These are phyloP conservation scores for Pyrus bretschneideri DNA, from an alignment of 306 rosid species.

Conservation along the genomic window DNA sequence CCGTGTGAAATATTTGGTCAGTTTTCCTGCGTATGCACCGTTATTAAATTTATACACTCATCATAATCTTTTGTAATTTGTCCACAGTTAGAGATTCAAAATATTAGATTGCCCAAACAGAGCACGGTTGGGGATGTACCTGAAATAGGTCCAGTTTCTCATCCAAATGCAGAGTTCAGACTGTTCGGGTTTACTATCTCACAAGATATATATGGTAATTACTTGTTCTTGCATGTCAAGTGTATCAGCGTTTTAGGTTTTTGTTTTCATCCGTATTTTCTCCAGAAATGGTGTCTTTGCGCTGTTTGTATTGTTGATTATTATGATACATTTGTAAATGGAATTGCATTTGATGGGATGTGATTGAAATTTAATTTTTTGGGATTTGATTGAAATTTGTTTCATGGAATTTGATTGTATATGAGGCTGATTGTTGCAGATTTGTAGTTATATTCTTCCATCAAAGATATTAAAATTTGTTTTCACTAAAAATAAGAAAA, in stretches of 20 bases:
- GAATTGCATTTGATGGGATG: not conserved
- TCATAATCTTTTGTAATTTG: constrained; percentile 11
- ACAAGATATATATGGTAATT: constrained; percentile 81
- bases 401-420: not conserved
- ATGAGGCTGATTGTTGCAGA: not conserved
- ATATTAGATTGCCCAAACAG: constrained; percentile 66
- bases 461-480: too few species aligned
- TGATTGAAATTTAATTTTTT: not conserved
- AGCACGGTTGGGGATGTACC: constrained; percentile 64
- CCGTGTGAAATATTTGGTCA: constrained; percentile 5
- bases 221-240: not conserved
- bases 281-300: not conserved
- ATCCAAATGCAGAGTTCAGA: constrained; percentile 22
- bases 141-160: constrained; percentile 79
- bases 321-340: not conserved
- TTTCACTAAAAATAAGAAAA: too few species aligned
- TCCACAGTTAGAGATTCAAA: constrained; percentile 57
- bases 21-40: not conserved
- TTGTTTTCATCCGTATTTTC: not conserved
- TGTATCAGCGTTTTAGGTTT: not conserved
- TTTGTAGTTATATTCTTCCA: too few species aligned
- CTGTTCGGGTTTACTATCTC: constrained; percentile 22
- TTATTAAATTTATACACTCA: not conserved
- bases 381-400: not conserved
- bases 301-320: not conserved